phyloP scores from a whole-genome alignment of 805 yeast genomes.

The Hermanozyma aechmeae region DNA sequence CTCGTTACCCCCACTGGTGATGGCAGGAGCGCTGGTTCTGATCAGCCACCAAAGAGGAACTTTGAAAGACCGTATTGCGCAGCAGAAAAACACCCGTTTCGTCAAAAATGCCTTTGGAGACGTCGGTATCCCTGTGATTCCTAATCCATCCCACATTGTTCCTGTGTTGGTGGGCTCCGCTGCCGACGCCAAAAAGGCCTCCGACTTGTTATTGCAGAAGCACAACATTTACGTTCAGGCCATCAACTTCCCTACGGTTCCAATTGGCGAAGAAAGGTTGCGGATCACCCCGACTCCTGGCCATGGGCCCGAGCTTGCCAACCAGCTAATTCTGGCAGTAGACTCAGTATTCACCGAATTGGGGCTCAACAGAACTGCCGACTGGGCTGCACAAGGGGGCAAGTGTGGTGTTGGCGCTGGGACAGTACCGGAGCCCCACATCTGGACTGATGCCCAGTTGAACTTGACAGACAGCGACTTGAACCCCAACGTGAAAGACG shows the following conservation, averaged over 20 bases:
- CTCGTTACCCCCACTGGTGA: slow-evolving; percentile 90
- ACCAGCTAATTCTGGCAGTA: slow-evolving; percentile 67
- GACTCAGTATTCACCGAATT: slow-evolving; percentile 74
- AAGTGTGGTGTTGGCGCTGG: slow-evolving; percentile 76
- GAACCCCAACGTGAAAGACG: slow-evolving; percentile 58
- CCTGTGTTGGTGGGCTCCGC: slow-evolving; percentile 96
- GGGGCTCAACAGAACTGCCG: slow-evolving; percentile 61
- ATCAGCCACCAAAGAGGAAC: slow-evolving; percentile 76
- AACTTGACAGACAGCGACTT: slow-evolving; percentile 50
- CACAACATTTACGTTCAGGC: slow-evolving; percentile 94
- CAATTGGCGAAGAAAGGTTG: slow-evolving; percentile 90
- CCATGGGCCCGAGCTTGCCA: slow-evolving; percentile 69
- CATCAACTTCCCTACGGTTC: slow-evolving; percentile 96
- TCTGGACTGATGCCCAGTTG: slow-evolving; percentile 86
- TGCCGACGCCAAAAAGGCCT: slow-evolving; percentile 80
- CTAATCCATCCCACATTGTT: slow-evolving; percentile 95
- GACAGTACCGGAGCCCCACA: slow-evolving; percentile 39
- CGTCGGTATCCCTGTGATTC: slow-evolving; percentile 88
- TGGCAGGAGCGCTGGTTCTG: slow-evolving; percentile 92
- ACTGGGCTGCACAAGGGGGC: slow-evolving; percentile 81
- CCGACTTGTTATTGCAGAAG: slow-evolving; percentile 77
- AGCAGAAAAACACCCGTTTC: slow-evolving; percentile 78
- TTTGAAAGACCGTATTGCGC: slow-evolving; percentile 67
- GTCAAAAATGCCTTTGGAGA: slow-evolving; percentile 63
- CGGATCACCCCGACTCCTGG: slow-evolving; percentile 99